A percentile compares a stretch with the other conserved stretches of the same genome.
Evolutionary conservation across 1,284 basidiomycete genomes (phyloP).

Genomic region (Austropuccinia psidii): DNA sequence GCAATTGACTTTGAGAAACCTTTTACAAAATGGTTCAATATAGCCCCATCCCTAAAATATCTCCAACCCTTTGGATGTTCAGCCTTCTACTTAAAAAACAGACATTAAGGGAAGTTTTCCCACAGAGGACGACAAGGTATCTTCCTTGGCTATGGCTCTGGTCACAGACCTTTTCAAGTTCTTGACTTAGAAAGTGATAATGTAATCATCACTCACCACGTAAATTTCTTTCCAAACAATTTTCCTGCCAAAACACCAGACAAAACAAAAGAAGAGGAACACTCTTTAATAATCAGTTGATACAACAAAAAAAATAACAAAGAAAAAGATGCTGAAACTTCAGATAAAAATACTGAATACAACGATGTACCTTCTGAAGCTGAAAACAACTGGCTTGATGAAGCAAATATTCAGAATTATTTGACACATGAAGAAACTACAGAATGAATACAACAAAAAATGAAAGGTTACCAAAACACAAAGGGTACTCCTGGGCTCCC

Average conservation of each 20-base stretch:
- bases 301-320: too few relatives aligned
- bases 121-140: not conserved
- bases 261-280: too few relatives aligned
- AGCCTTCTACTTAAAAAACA: slow-evolving; percentile 7
- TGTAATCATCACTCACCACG: not conserved
- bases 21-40: not conserved
- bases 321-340: too few relatives aligned
- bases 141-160: not conserved
- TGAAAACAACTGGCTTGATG: too few relatives aligned
- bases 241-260: not conserved
- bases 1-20: not conserved
- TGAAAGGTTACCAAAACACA: too few relatives aligned
- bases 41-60: not conserved
- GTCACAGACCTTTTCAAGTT: not conserved
- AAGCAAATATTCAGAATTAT: too few relatives aligned
- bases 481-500: not conserved
- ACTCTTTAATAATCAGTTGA: too few relatives aligned
- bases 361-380: too few relatives aligned
- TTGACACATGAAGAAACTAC: too few relatives aligned
- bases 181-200: not conserved
- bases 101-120: not conserved
- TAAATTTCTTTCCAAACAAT: not conserved
- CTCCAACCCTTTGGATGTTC: not conserved
- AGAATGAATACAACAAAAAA: too few relatives aligned
- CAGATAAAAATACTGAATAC: too few relatives aligned